These are phyloP conservation scores for Ascodesmis nigricans DNA, from an alignment of 495 filamentous ascomycete genomes.

Conservation along the genomic window DNA sequence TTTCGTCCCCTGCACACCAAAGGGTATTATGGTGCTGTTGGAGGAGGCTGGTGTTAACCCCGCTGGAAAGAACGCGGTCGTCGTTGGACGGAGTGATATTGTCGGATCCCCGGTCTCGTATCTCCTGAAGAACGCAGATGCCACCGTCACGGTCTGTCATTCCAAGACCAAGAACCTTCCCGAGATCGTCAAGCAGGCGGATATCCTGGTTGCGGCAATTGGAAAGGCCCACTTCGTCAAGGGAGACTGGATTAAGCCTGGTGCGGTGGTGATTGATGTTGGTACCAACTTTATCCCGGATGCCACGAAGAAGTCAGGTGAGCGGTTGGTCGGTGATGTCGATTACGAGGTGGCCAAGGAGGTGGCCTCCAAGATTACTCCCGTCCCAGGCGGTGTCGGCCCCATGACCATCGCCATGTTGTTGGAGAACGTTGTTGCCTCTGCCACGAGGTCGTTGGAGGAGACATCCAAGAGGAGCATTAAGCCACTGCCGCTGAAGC, in stretches of 20 bases:
- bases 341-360: conserved; percentile 69
- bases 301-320: conserved; percentile 75
- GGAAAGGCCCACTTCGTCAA: conserved; percentile 70
- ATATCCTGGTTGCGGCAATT: conserved; percentile 81
- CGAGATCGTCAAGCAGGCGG: conserved; percentile 56
- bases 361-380: conserved; percentile 87
- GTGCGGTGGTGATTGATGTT: conserved; percentile 88
- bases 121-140: conserved; percentile 80
- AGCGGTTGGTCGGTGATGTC: conserved; percentile 87
- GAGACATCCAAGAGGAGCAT: conserved; percentile 54
- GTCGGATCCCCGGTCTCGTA: conserved; percentile 94
- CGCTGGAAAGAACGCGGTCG: conserved; percentile 78
- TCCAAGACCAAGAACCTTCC: conserved; percentile 57
- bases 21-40: conserved; percentile 87
- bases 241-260: conserved; percentile 86
- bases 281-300: conserved; percentile 95
- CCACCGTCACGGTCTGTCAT: conserved; percentile 91
- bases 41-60: conserved; percentile 63
- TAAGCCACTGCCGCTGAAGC: conserved; percentile 53
- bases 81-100: conserved; percentile 86
- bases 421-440: conserved; percentile 74
- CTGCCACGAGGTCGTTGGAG: conserved; percentile 61
- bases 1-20: conserved; percentile 86
- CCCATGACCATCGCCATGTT: conserved; percentile 98
- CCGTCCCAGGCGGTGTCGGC: conserved; percentile 88